phyloP scores from a whole-genome alignment of 208 protist genomes.

The Crithidia acanthocephali region DNA sequence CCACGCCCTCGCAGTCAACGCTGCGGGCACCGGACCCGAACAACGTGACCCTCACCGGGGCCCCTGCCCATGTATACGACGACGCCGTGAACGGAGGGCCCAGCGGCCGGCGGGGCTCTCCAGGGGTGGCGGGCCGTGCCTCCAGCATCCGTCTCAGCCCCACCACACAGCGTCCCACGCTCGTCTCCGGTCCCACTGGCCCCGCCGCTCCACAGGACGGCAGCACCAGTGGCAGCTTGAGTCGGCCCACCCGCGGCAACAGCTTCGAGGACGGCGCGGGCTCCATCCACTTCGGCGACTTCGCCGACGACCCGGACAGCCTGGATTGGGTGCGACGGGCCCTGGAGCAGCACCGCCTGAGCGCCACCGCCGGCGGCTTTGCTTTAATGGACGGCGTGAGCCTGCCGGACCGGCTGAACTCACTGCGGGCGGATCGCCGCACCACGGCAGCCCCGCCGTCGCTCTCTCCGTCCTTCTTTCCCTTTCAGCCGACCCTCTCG shows the following conservation, averaged over 20 bases:
- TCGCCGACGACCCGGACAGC: background rate
- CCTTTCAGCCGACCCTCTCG: background rate
- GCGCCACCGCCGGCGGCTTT: background rate
- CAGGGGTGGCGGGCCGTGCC: background rate
- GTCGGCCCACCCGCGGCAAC: too few species aligned
- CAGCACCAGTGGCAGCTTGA: too few species aligned
- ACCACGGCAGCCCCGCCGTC: constrained; percentile 6
- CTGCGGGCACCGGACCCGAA: constrained; percentile 5
- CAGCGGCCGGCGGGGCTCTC: background rate
- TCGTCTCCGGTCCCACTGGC: background rate
- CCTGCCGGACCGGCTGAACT: background rate
- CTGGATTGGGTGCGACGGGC: background rate
- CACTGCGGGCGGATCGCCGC: background rate
- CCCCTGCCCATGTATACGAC: background rate
- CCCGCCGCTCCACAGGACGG: too few species aligned
- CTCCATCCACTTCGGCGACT: background rate
- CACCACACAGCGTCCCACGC: background rate
- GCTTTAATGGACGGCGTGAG: background rate
- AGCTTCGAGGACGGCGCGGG: background rate
- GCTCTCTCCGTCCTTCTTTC: background rate
- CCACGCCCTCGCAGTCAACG: background rate
- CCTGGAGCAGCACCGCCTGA: constrained; percentile 11
- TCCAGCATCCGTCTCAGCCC: background rate
- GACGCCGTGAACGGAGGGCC: background rate
- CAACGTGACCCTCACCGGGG: background rate